phyloP scores from a whole-genome alignment of 2,329 filamentous ascomycete species.

The Fusarium mangiferae region DNA sequence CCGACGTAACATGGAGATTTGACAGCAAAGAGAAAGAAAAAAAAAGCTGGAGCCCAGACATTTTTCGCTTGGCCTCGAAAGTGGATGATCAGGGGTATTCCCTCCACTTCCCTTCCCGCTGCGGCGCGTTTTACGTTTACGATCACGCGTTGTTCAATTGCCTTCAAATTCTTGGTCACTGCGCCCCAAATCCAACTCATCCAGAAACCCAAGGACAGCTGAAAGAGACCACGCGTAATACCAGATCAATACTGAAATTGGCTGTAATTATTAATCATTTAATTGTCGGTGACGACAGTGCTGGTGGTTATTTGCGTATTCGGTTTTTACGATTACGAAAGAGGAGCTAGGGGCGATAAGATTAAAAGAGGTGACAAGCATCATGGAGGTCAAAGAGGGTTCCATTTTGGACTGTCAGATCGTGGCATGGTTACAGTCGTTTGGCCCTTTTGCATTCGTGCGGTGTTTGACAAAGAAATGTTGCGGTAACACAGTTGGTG shows the following conservation, averaged over 20 bases:
- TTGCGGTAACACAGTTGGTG: background rate
- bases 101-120: constrained; percentile 26
- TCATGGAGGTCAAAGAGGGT: background rate
- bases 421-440: background rate
- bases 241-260: constrained; percentile 8
- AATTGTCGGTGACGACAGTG: background rate
- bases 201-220: constrained; percentile 4
- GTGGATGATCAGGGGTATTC: constrained; percentile 31
- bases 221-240: background rate
- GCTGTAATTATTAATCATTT: background rate
- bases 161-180: background rate
- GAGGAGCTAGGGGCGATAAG: background rate
- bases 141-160: background rate
- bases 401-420: background rate
- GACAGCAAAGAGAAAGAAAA: background rate
- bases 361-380: background rate
- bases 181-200: background rate
- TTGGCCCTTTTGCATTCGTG: background rate
- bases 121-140: constrained; percentile 23
- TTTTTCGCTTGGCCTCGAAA: constrained; percentile 27
- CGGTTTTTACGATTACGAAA: constrained; percentile 37
- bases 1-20: constrained; percentile 20
- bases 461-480: constrained; percentile 6
- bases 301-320: constrained; percentile 22
- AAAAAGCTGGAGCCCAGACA: background rate